Base-by-base conservation (phyloP, 805 yeast genomes). In the Geotrichum ghanense region DNA sequence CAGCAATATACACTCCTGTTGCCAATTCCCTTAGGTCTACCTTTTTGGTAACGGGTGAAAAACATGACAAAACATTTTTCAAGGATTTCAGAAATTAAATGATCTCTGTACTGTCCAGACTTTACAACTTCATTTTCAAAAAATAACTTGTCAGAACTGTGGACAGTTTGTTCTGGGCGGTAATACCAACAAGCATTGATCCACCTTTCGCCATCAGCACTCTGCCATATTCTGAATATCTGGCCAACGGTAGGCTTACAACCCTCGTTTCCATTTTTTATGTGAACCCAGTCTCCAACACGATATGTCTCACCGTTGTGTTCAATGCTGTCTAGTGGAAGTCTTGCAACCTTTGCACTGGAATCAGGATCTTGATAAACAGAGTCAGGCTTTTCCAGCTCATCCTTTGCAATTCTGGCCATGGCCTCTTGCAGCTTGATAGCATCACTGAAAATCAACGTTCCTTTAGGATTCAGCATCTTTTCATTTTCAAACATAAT, bases 131-230 rank as follows among this genome's bases (percentile, higher is more conserved):
- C 98, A 61, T 92, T 88, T 55, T 82, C 87, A 66, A 84, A 86
- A 63, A 92, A 92, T 47, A 88, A 67, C 58, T 95, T 73, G 65
- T 92, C 97, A 41, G 74, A 82, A 56, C 94, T 76, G 64, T 92
- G 98, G 41, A 92, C 95, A 0, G 98, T 92, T 72, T 94, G 97
- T 63, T 92, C 97, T 1, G 98, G 96, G 55, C 97, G 78, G 59
- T 86, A 83, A 65, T 90, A 92, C 98, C 97, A 92, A 69, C 97
- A 92, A 35, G 86, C 95, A 61, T 92, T 90, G 59, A 89, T 75
- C 79, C 89, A 89, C 50, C 81, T 76, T 56, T 81, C 79, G 47
- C 89, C 94, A 53, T 88, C 94, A 17, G 72, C 69, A 3, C 74
- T 69, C 50, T 81, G 78, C 98, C 98, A 92, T 51, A 92, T 75